phyloP scores from a whole-genome alignment of 2,329 filamentous ascomycete species.

The Ophiostoma perfectum region DNA sequence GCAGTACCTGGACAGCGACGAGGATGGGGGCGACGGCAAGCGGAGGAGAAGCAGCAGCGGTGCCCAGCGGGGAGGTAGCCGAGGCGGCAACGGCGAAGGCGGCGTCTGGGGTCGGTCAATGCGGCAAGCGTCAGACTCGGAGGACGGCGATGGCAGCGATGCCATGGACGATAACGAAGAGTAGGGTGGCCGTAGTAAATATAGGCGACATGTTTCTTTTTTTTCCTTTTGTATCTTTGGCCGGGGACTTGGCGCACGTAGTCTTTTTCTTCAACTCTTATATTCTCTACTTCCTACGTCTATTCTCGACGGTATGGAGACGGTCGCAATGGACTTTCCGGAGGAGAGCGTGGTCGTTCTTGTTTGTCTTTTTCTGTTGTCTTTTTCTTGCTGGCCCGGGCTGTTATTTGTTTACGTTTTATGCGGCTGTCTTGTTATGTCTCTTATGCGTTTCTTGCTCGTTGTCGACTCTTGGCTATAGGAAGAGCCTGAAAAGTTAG shows the following conservation, averaged over 20 bases:
- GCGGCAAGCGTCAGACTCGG: constrained; percentile 22
- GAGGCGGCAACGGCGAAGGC: constrained; percentile 12
- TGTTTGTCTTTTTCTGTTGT: not conserved
- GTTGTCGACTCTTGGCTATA: not conserved
- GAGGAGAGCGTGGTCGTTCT: not conserved
- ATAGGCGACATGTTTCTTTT: constrained; percentile 4
- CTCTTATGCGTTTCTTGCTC: not conserved
- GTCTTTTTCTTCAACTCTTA: not conserved
- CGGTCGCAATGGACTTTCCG: not conserved
- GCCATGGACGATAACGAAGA: constrained; percentile 19
- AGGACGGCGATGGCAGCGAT: constrained; percentile 11
- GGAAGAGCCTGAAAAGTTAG: not conserved
- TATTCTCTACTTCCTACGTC: not conserved
- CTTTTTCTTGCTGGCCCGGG: not conserved
- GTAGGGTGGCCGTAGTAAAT: not conserved
- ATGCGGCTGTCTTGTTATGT: not conserved
- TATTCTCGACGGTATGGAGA: not conserved
- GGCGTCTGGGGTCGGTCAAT: constrained; percentile 22
- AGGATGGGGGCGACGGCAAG: constrained; percentile 19
- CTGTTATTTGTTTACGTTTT: not conserved
- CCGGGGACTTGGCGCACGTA: not conserved
- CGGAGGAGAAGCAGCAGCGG: constrained; percentile 6
- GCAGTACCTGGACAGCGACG: constrained; percentile 44
- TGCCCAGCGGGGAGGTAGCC: not conserved
- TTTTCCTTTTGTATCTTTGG: not conserved